Conservation (phyloP, 2,329 filamentous ascomycete genomes). For the Ophiocordyceps camponoti-floridani region DNA sequence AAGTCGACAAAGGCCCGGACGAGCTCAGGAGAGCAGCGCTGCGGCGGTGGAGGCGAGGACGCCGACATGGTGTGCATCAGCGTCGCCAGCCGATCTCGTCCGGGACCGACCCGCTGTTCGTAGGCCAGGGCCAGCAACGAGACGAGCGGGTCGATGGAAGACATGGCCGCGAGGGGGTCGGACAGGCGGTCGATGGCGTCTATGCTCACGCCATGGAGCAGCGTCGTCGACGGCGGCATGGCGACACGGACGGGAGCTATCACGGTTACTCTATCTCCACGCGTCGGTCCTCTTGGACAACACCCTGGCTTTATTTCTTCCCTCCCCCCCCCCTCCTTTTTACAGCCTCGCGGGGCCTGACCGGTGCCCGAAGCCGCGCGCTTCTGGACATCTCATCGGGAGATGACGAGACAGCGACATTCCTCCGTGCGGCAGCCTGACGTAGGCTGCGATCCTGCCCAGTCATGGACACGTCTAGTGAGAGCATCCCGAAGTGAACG, state of each 20-base stretch:
- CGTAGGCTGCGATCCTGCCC: neutral
- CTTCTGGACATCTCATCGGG: neutral
- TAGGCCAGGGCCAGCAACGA: constrained; percentile 16
- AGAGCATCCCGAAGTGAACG: too few relatives aligned
- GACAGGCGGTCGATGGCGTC: constrained; percentile 13
- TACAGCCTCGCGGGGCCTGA: neutral
- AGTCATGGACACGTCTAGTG: neutral
- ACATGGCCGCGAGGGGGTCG: constrained; percentile 12
- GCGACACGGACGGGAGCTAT: constrained; percentile 11
- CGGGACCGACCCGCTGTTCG: constrained; percentile 8
- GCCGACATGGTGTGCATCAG: constrained; percentile 14
- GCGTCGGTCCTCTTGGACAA: too few relatives aligned
- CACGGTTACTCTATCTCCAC: neutral
- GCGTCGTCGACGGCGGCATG: constrained; percentile 7
- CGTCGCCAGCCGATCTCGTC: constrained; percentile 14
- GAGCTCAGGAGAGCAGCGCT: constrained; percentile 11
- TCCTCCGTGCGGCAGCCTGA: neutral
- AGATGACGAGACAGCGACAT: neutral
- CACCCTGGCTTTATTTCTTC: neutral
- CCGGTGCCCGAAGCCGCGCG: neutral
- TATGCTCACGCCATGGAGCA: constrained; percentile 8
- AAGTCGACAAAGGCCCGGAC: constrained; percentile 9
- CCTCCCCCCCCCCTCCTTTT: neutral
- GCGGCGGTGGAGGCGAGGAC: constrained; percentile 6
- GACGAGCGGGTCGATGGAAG: constrained; percentile 14